Conservation (phyloP, 2,329 filamentous ascomycete genomes). For the Fusarium ramigenum region DNA sequence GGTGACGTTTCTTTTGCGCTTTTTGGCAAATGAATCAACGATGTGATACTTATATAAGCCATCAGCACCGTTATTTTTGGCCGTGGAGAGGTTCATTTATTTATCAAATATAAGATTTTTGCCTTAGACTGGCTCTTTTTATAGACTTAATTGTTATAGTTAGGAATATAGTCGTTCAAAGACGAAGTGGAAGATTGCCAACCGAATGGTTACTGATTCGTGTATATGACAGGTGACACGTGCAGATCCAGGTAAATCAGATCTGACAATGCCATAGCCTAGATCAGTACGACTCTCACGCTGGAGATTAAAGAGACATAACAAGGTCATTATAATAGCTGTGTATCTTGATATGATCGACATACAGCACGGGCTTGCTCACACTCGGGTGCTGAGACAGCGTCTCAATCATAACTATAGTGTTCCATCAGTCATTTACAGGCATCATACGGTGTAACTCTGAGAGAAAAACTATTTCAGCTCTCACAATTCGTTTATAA, state of each 20-base stretch:
- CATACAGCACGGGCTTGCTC: neutral
- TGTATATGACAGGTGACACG: neutral
- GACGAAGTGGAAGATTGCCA: too few relatives aligned
- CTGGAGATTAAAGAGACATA: neutral
- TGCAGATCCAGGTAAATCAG: neutral
- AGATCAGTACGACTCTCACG: neutral
- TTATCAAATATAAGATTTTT: neutral
- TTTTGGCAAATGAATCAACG: accelerated
- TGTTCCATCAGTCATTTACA: neutral
- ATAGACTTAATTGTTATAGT: too few relatives aligned
- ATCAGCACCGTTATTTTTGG: neutral
- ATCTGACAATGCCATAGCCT: neutral
- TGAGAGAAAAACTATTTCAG: neutral
- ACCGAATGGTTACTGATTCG: neutral
- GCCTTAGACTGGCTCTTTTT: neutral
- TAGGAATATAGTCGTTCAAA: neutral
- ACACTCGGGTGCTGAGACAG: neutral
- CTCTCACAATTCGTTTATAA: neutral
- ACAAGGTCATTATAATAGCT: neutral
- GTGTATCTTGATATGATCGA: neutral
- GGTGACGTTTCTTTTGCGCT: constrained; percentile 11
- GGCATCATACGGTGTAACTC: neutral
- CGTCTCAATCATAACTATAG: too few relatives aligned
- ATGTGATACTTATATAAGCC: too few relatives aligned
- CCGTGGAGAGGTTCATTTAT: neutral